Conservation (phyloP, 345 rosid genomes). For the Abelmoschus esculentus region DNA sequence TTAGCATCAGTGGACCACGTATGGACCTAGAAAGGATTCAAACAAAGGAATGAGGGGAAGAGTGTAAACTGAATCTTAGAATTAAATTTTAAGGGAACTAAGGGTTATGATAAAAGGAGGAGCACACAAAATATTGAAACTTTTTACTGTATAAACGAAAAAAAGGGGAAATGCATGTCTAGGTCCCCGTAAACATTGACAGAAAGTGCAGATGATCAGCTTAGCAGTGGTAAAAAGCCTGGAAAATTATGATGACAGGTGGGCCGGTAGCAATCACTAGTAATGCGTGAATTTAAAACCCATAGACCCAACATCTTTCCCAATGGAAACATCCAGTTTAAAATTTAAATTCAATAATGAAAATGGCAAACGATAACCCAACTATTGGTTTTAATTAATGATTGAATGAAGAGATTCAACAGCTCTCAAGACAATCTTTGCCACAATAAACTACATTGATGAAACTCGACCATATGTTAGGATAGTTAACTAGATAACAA, state of each 20-base stretch:
- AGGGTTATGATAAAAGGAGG: neutral
- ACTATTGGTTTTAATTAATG: neutral
- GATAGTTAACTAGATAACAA: neutral
- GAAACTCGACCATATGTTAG: too few species aligned
- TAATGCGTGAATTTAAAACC: neutral
- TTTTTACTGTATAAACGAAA: neutral
- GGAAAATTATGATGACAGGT: neutral
- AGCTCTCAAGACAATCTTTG: neutral
- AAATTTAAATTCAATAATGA: neutral
- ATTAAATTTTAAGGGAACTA: neutral
- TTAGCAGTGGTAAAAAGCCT: neutral
- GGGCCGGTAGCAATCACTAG: neutral
- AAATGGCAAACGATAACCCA: neutral
- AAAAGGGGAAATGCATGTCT: neutral
- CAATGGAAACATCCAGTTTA: neutral
- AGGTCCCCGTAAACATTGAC: neutral
- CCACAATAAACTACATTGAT: neutral
- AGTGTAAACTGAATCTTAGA: neutral
- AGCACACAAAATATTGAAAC: neutral
- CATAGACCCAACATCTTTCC: neutral
- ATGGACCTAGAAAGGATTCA: slow-evolving; percentile 46
- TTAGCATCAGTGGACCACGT: slow-evolving; percentile 81
- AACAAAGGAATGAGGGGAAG: neutral
- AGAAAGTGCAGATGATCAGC: neutral
- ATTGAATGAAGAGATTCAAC: neutral